phyloP scores from a whole-genome alignment of 192 early-diverging fungal genomes.

The Allomyces macrogynus region DNA sequence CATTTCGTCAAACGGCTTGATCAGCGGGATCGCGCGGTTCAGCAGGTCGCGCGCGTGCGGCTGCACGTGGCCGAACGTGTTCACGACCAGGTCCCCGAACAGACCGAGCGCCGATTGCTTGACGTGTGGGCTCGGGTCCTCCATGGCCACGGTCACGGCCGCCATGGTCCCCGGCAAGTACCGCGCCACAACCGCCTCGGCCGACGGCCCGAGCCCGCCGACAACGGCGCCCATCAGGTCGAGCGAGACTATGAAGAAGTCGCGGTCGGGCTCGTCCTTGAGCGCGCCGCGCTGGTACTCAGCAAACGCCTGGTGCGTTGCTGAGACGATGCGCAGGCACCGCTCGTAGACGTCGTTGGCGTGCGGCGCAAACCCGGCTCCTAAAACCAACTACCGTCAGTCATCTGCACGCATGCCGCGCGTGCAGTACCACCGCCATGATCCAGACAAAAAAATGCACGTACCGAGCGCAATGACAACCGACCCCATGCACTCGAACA shows the following conservation, averaged over 20 bases:
- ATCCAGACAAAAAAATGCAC: too few species aligned
- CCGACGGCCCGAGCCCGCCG: constrained; percentile 63
- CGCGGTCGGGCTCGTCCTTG: constrained; percentile 56
- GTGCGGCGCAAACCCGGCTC: constrained; percentile 67
- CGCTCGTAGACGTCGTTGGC: constrained; percentile 68
- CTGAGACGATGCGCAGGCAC: constrained; percentile 70
- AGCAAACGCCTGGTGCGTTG: constrained; percentile 29
- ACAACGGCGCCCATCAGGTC: constrained; percentile 87
- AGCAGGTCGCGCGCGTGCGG: constrained; percentile 64
- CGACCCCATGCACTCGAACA: constrained; percentile 32
- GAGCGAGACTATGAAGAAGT: constrained; percentile 87
- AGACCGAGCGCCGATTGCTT: constrained; percentile 90
- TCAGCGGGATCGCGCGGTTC: constrained; percentile 48
- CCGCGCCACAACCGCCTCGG: constrained; percentile 51
- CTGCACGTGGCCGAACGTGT: constrained; percentile 59
- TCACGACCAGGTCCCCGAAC: constrained; percentile 89
- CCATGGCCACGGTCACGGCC: constrained; percentile 4
- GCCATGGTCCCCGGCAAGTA: constrained; percentile 6
- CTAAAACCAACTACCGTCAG: constrained; percentile 12
- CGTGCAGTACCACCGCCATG: too few species aligned
- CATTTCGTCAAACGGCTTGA: constrained; percentile 51
- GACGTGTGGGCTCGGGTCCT: constrained; percentile 54
- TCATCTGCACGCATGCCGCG: too few species aligned
- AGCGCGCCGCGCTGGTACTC: constrained; percentile 24
- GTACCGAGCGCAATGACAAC: neutral